Evolutionary conservation across 2,329 filamentous ascomycete genomes (phyloP).

Genomic region (Parascedosporium putredinis): DNA sequence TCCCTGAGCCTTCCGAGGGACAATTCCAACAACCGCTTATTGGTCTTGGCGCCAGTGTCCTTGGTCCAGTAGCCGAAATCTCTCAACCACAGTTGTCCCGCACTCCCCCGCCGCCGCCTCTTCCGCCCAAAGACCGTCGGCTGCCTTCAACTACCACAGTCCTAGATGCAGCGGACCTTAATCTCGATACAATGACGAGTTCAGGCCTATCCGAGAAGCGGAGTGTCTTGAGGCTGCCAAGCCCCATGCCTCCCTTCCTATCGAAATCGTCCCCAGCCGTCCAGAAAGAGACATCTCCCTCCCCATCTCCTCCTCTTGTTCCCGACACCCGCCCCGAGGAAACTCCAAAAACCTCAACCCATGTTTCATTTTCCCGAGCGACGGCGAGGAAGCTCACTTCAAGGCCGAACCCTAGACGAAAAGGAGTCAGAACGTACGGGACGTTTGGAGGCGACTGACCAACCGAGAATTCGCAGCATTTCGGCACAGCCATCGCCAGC

Average conservation of each 20-base stretch:
- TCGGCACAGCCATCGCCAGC: conserved; percentile 33
- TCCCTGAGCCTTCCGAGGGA: too few relatives aligned
- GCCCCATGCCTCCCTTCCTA: background rate
- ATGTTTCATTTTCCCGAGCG: background rate
- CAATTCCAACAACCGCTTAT: too few relatives aligned
- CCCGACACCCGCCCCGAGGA: background rate
- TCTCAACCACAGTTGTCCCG: background rate
- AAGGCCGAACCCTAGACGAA: background rate
- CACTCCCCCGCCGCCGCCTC: background rate
- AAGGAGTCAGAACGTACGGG: background rate
- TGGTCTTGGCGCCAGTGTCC: too few relatives aligned
- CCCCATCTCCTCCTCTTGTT: background rate
- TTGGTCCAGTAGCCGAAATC: background rate
- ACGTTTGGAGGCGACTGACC: conserved; percentile 6
- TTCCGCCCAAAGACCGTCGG: background rate
- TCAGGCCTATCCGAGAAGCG: background rate
- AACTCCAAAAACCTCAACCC: background rate
- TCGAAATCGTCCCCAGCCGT: background rate
- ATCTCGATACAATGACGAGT: background rate
- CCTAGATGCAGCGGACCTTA: background rate
- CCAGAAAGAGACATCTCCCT: background rate
- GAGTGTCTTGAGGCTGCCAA: background rate
- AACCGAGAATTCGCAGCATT: conserved; percentile 28
- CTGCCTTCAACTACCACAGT: background rate
- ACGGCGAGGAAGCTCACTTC: background rate